A percentile compares a stretch with the other conserved stretches of the same genome.
Evolutionary conservation across 805 yeast species (phyloP).

Genomic region (Nakazawaea holstii): DNA sequence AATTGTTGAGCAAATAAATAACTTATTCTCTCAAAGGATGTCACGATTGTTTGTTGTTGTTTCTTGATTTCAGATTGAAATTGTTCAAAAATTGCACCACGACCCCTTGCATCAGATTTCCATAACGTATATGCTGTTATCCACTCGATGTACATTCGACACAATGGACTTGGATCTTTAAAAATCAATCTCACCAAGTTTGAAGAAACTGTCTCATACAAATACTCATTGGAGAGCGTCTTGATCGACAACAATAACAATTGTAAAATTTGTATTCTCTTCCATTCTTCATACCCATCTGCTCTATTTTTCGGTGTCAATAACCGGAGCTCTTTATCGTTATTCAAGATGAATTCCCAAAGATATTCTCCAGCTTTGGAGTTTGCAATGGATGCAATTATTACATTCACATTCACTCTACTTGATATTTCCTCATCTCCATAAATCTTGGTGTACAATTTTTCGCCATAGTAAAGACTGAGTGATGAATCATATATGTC

Average conservation of each 20-base stretch:
- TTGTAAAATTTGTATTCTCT: slow-evolving; percentile 52
- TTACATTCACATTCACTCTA: slow-evolving; percentile 43
- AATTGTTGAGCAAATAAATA: slow-evolving; percentile 47
- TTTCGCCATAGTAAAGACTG: slow-evolving; percentile 25
- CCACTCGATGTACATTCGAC: slow-evolving; percentile 79
- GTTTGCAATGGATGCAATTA: slow-evolving; percentile 31
- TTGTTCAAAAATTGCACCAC: slow-evolving; percentile 14
- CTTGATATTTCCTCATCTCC: slow-evolving; percentile 55
- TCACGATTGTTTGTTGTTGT: slow-evolving; percentile 45
- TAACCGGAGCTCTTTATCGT: slow-evolving; percentile 35
- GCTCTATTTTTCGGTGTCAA: slow-evolving; percentile 46
- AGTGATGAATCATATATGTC: slow-evolving; percentile 42
- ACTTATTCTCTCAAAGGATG: slow-evolving; percentile 61
- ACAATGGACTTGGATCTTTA: slow-evolving; percentile 73
- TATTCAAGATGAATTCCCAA: slow-evolving; percentile 31
- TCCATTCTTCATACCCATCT: slow-evolving; percentile 68
- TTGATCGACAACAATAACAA: slow-evolving; percentile 43
- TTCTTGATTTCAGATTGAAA: slow-evolving; percentile 27
- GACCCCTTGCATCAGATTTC: slow-evolving; percentile 21
- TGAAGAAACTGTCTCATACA: slow-evolving; percentile 22
- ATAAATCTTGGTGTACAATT: slow-evolving; percentile 43
- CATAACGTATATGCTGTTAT: slow-evolving; percentile 43
- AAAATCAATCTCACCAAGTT: slow-evolving; percentile 33
- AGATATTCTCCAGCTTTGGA: slow-evolving; percentile 24
- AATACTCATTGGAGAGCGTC: slow-evolving; percentile 19